A percentile compares a stretch with the other conserved stretches of the same genome.
These are phyloP conservation scores for Tulasnella calospora DNA, from an alignment of 768 basidiomycete species.

Conservation along the genomic window DNA sequence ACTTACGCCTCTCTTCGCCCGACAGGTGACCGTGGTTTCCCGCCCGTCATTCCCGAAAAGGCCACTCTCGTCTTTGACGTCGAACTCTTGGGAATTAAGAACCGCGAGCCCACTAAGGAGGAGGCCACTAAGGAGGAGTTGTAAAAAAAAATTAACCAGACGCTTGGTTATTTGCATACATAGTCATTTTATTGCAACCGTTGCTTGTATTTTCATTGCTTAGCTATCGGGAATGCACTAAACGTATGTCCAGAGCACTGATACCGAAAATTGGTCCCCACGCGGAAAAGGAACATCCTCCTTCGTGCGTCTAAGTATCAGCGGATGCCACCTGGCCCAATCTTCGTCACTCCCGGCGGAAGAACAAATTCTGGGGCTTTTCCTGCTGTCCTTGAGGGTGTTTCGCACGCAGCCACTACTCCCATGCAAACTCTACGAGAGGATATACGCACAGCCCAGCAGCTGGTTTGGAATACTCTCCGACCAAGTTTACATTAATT, in stretches of 20 bases:
- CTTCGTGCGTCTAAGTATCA: not conserved
- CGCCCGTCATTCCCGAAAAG: constrained; percentile 68
- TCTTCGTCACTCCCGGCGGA: not conserved
- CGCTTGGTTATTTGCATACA: not conserved
- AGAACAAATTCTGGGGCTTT: not conserved
- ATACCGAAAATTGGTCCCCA: not conserved
- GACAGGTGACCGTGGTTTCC: constrained; percentile 68
- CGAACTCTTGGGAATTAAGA: constrained; percentile 65
- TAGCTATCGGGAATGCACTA: not conserved
- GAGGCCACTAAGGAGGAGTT: constrained; percentile 7
- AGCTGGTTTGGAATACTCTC: too few relatives aligned
- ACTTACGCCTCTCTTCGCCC: not conserved
- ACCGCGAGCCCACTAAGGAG: constrained; percentile 3
- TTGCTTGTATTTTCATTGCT: not conserved
- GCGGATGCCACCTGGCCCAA: not conserved
- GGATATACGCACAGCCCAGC: too few relatives aligned
- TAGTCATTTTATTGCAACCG: not conserved
- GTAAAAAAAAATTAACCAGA: not conserved
- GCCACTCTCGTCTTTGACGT: constrained; percentile 82
- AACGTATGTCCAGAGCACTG: not conserved
- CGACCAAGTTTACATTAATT: too few relatives aligned
- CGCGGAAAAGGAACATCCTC: too few relatives aligned
- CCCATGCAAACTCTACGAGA: too few relatives aligned
- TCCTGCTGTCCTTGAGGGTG: too few relatives aligned
- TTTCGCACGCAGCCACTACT: too few relatives aligned